Evolutionary conservation across 2,329 filamentous ascomycete species (phyloP).

Genomic region (Westerdykella sp.): DNA sequence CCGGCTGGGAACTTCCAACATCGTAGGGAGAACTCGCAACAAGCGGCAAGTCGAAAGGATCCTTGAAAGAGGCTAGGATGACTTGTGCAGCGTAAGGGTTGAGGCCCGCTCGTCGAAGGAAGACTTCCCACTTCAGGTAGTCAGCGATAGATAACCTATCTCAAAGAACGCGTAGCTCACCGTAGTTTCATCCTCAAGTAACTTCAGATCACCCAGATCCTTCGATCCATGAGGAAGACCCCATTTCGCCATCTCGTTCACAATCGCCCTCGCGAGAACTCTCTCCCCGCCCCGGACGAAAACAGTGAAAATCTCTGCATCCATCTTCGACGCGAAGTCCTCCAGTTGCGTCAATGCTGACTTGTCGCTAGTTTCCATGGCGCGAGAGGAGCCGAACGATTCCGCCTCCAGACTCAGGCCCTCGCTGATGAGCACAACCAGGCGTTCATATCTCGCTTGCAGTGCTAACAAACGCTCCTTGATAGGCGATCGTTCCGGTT

Average conservation of each 20-base stretch:
- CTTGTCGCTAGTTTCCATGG: constrained; percentile 38
- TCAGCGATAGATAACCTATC: background rate
- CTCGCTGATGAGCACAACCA: constrained; percentile 62
- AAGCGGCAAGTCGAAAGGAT: constrained; percentile 9
- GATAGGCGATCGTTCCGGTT: constrained; percentile 37
- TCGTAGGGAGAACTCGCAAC: constrained; percentile 3
- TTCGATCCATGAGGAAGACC: constrained; percentile 20
- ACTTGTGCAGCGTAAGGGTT: constrained; percentile 68
- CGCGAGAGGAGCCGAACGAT: constrained; percentile 11
- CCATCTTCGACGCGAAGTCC: constrained; percentile 42
- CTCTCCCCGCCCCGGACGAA: constrained; percentile 41
- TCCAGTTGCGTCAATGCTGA: constrained; percentile 46
- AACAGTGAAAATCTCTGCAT: constrained; percentile 31
- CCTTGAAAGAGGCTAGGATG: constrained; percentile 44
- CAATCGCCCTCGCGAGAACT: constrained; percentile 31
- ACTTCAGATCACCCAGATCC: constrained; percentile 26
- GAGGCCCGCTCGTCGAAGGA: constrained; percentile 59
- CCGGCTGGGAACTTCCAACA: background rate
- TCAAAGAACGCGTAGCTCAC: constrained; percentile 12
- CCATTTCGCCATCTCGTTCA: constrained; percentile 30
- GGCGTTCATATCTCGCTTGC: constrained; percentile 56
- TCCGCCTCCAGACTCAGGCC: constrained; percentile 25
- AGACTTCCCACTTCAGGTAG: constrained; percentile 53
- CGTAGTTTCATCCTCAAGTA: constrained; percentile 54
- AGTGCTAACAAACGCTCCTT: constrained; percentile 51